Percentiles rank a stretch among this genome's conserved stretches.
These are phyloP conservation scores for Pholiota adiposa DNA, from an alignment of 1,284 basidiomycete species.

Conservation along the genomic window DNA sequence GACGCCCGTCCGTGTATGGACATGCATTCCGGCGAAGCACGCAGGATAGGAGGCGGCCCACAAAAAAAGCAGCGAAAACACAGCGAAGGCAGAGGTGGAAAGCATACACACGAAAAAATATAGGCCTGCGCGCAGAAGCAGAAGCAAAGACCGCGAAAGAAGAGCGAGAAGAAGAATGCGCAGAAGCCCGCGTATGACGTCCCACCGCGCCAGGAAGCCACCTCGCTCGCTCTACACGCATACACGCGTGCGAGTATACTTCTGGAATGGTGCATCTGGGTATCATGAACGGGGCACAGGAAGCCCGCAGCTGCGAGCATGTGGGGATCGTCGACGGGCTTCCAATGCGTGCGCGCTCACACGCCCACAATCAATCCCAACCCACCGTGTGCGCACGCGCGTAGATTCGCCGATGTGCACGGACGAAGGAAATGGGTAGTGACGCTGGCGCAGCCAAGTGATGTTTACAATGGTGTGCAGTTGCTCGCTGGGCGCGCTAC, in stretches of 20 bases:
- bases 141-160: not conserved
- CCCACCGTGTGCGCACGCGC: not conserved
- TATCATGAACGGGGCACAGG: slow-evolving; percentile 4
- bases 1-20: slow-evolving; percentile 7
- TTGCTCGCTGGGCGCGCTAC: not conserved
- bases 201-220: not conserved
- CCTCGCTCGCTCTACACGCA: not conserved
- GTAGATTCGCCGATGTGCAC: slow-evolving; percentile 1
- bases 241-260: not conserved
- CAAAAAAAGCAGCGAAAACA: not conserved
- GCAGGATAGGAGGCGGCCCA: slow-evolving; percentile 1
- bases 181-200: slow-evolving; percentile 17
- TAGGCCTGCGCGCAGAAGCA: not conserved
- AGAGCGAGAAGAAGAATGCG: not conserved
- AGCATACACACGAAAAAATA: not conserved
- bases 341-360: not conserved
- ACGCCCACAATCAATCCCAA: slow-evolving; percentile 6
- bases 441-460: not conserved
- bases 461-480: not conserved
- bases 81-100: slow-evolving; percentile 5
- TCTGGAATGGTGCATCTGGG: not conserved
- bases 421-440: too few species aligned
- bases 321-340: slow-evolving; percentile 11
- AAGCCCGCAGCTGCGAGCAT: slow-evolving; percentile 17
- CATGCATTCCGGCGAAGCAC: not conserved